phyloP scores from a whole-genome alignment of 345 rosid genomes.

The Sonneratia caseolaris region DNA sequence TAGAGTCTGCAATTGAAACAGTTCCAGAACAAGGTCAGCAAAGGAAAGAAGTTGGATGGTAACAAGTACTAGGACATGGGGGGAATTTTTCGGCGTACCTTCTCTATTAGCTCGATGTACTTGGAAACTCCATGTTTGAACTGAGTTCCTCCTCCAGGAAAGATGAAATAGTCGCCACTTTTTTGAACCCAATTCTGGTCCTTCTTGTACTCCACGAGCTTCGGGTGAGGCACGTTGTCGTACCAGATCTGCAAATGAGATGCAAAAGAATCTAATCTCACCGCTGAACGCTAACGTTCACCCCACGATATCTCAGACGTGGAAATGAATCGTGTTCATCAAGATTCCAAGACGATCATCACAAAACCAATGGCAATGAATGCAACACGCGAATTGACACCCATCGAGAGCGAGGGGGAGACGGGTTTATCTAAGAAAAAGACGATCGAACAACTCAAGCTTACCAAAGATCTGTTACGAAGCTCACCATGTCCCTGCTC shows the following conservation, averaged over 20 bases:
- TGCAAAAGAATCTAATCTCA: constrained; percentile 5
- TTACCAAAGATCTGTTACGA: constrained; percentile 36
- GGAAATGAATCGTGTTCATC: no score
- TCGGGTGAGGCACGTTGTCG: constrained; percentile 79
- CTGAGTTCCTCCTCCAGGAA: constrained; percentile 96
- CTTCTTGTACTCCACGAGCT: constrained; percentile 93
- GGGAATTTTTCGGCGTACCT: constrained; percentile 28
- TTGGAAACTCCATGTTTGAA: constrained; percentile 69
- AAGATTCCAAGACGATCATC: no score
- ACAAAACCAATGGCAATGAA: neutral
- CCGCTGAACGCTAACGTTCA: neutral
- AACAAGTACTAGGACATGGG: neutral
- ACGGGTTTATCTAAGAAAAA: neutral
- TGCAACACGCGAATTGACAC: neutral
- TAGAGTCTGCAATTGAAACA: constrained; percentile 34
- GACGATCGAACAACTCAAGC: constrained; percentile 3
- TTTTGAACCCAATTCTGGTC: constrained; percentile 89
- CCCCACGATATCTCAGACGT: neutral
- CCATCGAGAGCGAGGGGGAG: neutral
- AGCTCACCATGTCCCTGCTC: constrained; percentile 98
- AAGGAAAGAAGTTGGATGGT: neutral
- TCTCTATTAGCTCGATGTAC: constrained; percentile 52
- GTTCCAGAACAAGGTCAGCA: neutral
- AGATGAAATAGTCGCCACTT: constrained; percentile 51
- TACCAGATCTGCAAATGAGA: constrained; percentile 56